Percentiles rank a stretch among this genome's conserved stretches.
These are phyloP conservation scores for Tylopilus subfusipes DNA, from an alignment of 768 basidiomycete genomes.

Conservation along the genomic window DNA sequence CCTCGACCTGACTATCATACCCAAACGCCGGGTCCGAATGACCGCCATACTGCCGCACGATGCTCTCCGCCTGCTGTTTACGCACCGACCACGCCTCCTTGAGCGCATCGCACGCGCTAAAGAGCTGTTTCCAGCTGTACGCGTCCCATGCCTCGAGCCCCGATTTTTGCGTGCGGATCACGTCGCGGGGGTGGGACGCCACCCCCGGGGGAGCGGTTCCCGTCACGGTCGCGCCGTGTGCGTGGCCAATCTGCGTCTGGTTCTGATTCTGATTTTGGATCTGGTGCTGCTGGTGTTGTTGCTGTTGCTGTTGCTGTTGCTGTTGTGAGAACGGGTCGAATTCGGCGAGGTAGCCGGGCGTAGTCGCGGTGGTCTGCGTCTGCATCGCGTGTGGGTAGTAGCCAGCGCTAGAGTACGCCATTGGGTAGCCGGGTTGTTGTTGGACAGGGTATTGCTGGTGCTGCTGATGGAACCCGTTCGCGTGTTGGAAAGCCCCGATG, in stretches of 20 bases:
- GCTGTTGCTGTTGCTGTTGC: slow-evolving; percentile 7
- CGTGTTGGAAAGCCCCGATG: slow-evolving; percentile 42
- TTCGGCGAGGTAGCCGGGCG: slow-evolving; percentile 33
- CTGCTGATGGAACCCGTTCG: slow-evolving; percentile 53
- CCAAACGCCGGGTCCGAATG: slow-evolving; percentile 39
- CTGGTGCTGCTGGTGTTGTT: background rate
- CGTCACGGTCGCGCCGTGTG: too few relatives aligned
- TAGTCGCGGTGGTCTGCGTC: background rate
- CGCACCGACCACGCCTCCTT: slow-evolving; percentile 62
- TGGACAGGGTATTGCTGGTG: slow-evolving; percentile 40
- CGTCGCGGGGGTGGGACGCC: slow-evolving; percentile 60
- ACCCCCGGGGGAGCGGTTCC: slow-evolving; percentile 32
- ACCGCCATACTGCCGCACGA: slow-evolving; percentile 45
- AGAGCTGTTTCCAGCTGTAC: slow-evolving; percentile 68
- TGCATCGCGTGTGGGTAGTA: slow-evolving; percentile 27
- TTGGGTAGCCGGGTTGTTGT: slow-evolving; percentile 12
- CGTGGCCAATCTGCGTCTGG: background rate
- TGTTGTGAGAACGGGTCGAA: slow-evolving; percentile 39
- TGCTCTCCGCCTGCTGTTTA: slow-evolving; percentile 50
- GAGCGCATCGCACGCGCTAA: slow-evolving; percentile 59
- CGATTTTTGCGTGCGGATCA: slow-evolving; percentile 59
- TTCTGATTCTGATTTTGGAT: background rate
- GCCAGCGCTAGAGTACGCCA: slow-evolving; percentile 26
- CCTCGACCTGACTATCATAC: slow-evolving; percentile 50
- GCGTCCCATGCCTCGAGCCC: slow-evolving; percentile 71